phyloP scores from a whole-genome alignment of 495 filamentous ascomycete species.

The Sordaria brevicollis region DNA sequence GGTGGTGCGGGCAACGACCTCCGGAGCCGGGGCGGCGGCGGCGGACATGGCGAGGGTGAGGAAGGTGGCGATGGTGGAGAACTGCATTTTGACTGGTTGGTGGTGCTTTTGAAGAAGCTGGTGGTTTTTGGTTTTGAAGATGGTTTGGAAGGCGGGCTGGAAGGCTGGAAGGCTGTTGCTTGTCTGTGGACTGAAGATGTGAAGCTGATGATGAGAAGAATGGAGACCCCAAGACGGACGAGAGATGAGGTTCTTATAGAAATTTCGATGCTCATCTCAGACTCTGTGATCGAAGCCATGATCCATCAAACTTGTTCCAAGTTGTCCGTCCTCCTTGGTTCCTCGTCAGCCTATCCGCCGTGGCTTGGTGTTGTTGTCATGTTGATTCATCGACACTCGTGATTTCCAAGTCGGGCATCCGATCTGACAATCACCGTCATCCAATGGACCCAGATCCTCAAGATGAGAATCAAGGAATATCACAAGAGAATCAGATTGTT shows the following conservation, averaged over 20 bases:
- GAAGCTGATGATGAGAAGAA: constrained; percentile 7
- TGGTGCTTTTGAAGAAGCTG: neutral
- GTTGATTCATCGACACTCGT: neutral
- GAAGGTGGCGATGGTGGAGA: constrained; percentile 14
- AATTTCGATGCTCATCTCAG: neutral
- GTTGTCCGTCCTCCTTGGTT: neutral
- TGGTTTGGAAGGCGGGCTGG: neutral
- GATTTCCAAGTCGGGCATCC: neutral
- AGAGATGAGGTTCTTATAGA: constrained; percentile 5
- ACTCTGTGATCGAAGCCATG: neutral
- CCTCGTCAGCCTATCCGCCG: neutral
- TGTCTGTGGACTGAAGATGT: neutral
- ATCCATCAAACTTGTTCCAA: neutral
- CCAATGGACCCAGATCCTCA: neutral
- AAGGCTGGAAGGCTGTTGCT: neutral
- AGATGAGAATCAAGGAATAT: neutral
- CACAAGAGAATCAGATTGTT: neutral
- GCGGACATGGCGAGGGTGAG: constrained; percentile 14
- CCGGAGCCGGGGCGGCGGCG: constrained; percentile 4
- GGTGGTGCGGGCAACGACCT: constrained; percentile 1
- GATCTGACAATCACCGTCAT: neutral
- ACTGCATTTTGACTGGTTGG: constrained; percentile 13
- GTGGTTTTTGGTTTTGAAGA: neutral
- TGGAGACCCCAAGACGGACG: neutral
- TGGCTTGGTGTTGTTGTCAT: neutral